Percentiles rank a stretch among this genome's conserved stretches.
Conservation (phyloP, 306 rosid species). For the Carpinus fangiana region DNA sequence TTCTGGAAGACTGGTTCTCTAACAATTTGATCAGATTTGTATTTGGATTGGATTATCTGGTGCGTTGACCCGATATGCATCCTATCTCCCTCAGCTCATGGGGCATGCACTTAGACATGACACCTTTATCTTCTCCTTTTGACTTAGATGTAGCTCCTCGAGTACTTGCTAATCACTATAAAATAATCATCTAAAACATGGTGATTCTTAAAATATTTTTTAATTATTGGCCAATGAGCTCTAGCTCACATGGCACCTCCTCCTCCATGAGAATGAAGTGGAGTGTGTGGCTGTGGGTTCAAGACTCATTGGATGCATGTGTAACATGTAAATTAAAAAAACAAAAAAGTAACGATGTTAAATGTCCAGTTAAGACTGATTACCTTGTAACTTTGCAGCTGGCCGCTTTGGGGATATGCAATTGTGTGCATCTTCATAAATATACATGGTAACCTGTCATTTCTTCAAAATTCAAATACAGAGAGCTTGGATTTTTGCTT, state of each 20-base stretch:
- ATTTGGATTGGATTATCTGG: too few relatives aligned
- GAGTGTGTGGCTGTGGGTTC: not conserved
- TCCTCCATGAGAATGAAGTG: not conserved
- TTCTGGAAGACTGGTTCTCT: too few relatives aligned
- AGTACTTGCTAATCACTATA: too few relatives aligned
- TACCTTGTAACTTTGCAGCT: conserved; percentile 54
- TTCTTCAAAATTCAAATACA: conserved; percentile 5
- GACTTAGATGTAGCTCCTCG: too few relatives aligned
- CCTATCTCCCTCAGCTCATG: too few relatives aligned
- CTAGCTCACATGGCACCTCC: not conserved
- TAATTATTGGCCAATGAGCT: not conserved
- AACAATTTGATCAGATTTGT: too few relatives aligned
- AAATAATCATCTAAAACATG: too few relatives aligned
- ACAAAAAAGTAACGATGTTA: not conserved
- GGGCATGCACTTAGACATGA: too few relatives aligned
- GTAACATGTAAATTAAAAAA: not conserved
- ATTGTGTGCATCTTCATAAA: conserved; percentile 85
- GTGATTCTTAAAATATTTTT: too few relatives aligned
- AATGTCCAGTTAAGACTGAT: conserved; percentile 14
- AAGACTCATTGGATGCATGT: not conserved
- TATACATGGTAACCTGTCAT: conserved; percentile 64
- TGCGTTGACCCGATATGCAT: too few relatives aligned
- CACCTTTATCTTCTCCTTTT: too few relatives aligned
- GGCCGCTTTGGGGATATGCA: conserved; percentile 90
- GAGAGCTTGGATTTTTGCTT: not conserved